Base-by-base conservation (phyloP, 2,329 filamentous ascomycete genomes). In the Aspergillus candidus region DNA sequence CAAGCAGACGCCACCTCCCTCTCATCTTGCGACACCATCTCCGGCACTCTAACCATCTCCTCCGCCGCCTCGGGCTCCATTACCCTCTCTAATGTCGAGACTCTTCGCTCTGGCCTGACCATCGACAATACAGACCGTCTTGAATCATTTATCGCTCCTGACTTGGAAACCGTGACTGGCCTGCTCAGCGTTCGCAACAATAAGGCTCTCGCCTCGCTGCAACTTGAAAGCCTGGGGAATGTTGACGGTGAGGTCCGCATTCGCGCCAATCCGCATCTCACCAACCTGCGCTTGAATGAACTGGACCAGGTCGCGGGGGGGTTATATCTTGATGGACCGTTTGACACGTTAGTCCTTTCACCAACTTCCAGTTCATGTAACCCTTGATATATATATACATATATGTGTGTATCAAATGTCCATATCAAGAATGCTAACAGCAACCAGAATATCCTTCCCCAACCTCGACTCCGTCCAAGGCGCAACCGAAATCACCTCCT, bases 41-140 rank as follows among this genome's bases (percentile, higher is more conserved):
- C 67, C 46, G 67, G 67, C 30, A 68, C 46, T 12, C 27, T 63
- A n/a, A 55, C 72, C 34, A 61, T 70, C 31, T 63, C 68, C 2
- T 60, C 72, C 6, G 60, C 57, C 6, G 57, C 63, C 10, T 63
- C 56, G 15, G 63, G 69, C 2, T 54, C 69, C 11, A 56, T 74
- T 18, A 58, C 57, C 6, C 63, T 72, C 4, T 70, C 70, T 47
- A 63, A 69, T 34, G 51, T 74, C 3, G 46, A 56, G 14, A 42
- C 54, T 11, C 51, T 63, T 14, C 48, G 52, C 15, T 62, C 57
- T 10, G 44, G 50, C 4, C 46, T 63, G 1, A 56, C 51, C 4
- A 46, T 53, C 11, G 43, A 55, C 4, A 47, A 47, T 5, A 45
- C 44, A 6, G 49, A 49, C 4, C 45, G 40, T 2, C 41, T 60